Evolutionary conservation across 139 green algal species (phyloP).

Genomic region (Picochlorum sp.): DNA sequence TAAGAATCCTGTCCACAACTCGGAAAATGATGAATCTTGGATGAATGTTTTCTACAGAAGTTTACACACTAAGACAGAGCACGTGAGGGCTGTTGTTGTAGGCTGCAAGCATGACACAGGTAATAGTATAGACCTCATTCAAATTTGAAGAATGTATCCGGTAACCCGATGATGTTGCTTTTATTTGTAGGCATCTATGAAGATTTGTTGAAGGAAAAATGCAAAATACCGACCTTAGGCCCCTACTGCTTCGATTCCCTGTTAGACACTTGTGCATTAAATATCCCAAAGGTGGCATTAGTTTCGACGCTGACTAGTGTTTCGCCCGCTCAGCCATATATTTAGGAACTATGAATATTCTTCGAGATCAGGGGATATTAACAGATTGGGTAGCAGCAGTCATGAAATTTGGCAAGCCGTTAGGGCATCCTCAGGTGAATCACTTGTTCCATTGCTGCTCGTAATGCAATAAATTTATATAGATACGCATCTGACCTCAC

Average conservation of each 20-base stretch:
- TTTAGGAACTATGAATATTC: constrained; percentile 85
- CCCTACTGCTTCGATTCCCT: constrained; percentile 21
- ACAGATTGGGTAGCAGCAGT: constrained; percentile 36
- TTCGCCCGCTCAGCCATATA: constrained; percentile 72
- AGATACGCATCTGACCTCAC: too few relatives aligned
- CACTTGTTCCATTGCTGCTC: constrained; percentile 9
- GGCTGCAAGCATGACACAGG: constrained; percentile 85
- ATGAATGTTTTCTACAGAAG: constrained; percentile 49
- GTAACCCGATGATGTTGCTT: not conserved
- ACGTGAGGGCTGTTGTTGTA: constrained; percentile 32
- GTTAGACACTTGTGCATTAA: constrained; percentile 58
- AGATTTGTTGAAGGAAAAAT: constrained; percentile 61
- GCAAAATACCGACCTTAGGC: constrained; percentile 30
- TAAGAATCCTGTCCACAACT: constrained; percentile 20
- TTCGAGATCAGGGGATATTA: not conserved
- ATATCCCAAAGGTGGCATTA: constrained; percentile 57
- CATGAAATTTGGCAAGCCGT: constrained; percentile 83
- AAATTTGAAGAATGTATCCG: too few relatives aligned
- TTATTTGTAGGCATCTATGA: constrained; percentile 60
- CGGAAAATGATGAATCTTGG: constrained; percentile 36
- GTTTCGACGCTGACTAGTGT: constrained; percentile 73
- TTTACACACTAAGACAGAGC: constrained; percentile 26
- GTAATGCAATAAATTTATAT: too few relatives aligned
- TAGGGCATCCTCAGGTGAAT: constrained; percentile 62
- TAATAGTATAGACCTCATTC: not conserved